phyloP scores from a whole-genome alignment of 2,329 filamentous ascomycete genomes.

The Blumeria hordei region DNA sequence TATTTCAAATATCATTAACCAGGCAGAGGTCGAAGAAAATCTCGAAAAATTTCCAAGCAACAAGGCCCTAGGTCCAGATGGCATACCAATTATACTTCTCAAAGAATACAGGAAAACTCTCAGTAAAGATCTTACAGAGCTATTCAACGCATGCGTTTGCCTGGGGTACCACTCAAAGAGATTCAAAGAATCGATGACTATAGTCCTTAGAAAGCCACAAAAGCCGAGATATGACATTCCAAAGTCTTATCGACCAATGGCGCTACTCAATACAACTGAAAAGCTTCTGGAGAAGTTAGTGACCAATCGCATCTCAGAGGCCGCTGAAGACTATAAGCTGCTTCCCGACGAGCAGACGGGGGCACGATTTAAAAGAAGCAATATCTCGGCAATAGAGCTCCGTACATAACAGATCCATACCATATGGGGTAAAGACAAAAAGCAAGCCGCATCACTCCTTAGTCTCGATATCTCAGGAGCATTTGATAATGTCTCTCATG shows the following conservation, averaged over 20 bases:
- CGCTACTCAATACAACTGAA: not conserved
- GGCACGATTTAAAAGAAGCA: not conserved
- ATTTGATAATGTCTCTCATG: not conserved
- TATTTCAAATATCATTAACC: too few relatives aligned
- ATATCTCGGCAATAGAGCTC: not conserved
- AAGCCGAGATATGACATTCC: not conserved
- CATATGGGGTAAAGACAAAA: not conserved
- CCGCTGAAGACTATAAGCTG: not conserved
- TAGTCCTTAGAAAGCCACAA: too few relatives aligned
- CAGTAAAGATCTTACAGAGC: too few relatives aligned
- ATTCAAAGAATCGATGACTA: too few relatives aligned
- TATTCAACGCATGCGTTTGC: too few relatives aligned
- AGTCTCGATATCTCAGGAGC: not conserved
- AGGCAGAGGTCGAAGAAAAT: too few relatives aligned
- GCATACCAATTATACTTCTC: too few relatives aligned
- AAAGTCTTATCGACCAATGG: not conserved
- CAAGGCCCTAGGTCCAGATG: too few relatives aligned
- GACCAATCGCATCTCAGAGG: not conserved
- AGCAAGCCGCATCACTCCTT: not conserved
- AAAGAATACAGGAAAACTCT: too few relatives aligned
- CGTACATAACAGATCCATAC: not conserved
- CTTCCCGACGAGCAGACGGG: not conserved
- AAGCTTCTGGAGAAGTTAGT: not conserved
- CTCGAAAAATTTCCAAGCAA: too few relatives aligned
- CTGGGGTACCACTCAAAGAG: too few relatives aligned